A percentile compares a stretch with the other conserved stretches of the same genome.
Evolutionary conservation across 108 stramenopile genomes (phyloP).

Genomic region (Hondaea fermentalgiana): DNA sequence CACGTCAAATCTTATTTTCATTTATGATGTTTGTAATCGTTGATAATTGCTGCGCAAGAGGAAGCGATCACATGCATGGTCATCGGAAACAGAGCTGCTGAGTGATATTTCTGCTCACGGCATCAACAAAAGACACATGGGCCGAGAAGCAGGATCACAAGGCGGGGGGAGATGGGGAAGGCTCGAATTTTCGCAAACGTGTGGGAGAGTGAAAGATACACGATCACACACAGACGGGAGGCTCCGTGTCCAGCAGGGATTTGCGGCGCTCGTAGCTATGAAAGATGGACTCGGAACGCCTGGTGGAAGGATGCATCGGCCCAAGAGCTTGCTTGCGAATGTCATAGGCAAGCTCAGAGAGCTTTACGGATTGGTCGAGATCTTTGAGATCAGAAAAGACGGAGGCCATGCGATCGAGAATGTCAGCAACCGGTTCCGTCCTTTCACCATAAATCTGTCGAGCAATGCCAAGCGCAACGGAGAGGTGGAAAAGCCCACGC

Average conservation of each 20-base stretch:
- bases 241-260: neutral
- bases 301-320: neutral
- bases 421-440: neutral
- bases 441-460: neutral
- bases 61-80: neutral
- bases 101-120: neutral
- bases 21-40: too few relatives aligned
- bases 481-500: neutral
- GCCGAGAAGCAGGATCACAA: neutral
- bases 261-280: neutral
- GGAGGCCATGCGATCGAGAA: neutral
- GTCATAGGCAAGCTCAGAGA: neutral
- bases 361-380: neutral
- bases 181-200: neutral
- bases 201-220: neutral
- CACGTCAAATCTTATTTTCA: too few relatives aligned
- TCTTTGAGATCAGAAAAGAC: neutral
- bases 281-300: neutral
- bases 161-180: neutral
- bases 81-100: neutral
- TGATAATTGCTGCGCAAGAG: too few relatives aligned
- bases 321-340: neutral
- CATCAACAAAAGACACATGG: neutral
- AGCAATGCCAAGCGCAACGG: neutral
- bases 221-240: neutral